These are phyloP conservation scores for Cudoniella acicularis DNA, from an alignment of 495 filamentous ascomycete species.

Conservation along the genomic window DNA sequence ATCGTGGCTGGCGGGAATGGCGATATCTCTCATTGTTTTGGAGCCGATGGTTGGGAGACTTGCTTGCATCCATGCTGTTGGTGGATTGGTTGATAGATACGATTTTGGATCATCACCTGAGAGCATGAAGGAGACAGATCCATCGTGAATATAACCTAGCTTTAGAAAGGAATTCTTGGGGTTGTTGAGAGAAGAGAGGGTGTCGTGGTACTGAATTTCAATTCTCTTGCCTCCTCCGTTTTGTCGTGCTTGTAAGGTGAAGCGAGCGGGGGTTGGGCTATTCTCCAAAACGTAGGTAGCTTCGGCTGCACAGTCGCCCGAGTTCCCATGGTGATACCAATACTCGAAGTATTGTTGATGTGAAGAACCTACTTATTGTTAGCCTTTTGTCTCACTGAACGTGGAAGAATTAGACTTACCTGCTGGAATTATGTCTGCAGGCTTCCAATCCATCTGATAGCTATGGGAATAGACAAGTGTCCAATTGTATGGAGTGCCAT, in stretches of 20 bases:
- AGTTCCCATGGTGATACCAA: constrained; percentile 14
- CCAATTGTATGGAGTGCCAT: constrained; percentile 32
- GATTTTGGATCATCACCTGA: constrained; percentile 20
- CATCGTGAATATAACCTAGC: constrained; percentile 27
- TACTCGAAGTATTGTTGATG: constrained; percentile 27
- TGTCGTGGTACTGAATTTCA: constrained; percentile 28
- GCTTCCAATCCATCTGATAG: constrained; percentile 30
- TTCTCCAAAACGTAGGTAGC: constrained; percentile 29
- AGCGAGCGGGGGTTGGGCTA: constrained; percentile 9
- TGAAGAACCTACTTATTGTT: neutral
- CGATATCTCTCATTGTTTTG: constrained; percentile 26
- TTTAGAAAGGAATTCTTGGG: constrained; percentile 25
- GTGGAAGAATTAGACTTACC: constrained; percentile 7
- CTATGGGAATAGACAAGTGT: constrained; percentile 22
- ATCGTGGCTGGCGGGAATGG: constrained; percentile 31
- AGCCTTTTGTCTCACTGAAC: neutral
- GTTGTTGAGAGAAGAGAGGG: constrained; percentile 25
- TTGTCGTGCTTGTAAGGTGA: constrained; percentile 22
- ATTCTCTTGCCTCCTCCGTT: constrained; percentile 16
- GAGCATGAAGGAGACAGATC: constrained; percentile 25
- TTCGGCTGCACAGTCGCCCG: constrained; percentile 27
- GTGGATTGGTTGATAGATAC: constrained; percentile 16
- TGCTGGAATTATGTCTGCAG: constrained; percentile 21
- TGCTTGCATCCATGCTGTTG: constrained; percentile 29
- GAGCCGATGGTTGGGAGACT: constrained; percentile 29